Evolutionary conservation across 2,329 filamentous ascomycete species (phyloP).

Genomic region (Arthrinium puccinioides): DNA sequence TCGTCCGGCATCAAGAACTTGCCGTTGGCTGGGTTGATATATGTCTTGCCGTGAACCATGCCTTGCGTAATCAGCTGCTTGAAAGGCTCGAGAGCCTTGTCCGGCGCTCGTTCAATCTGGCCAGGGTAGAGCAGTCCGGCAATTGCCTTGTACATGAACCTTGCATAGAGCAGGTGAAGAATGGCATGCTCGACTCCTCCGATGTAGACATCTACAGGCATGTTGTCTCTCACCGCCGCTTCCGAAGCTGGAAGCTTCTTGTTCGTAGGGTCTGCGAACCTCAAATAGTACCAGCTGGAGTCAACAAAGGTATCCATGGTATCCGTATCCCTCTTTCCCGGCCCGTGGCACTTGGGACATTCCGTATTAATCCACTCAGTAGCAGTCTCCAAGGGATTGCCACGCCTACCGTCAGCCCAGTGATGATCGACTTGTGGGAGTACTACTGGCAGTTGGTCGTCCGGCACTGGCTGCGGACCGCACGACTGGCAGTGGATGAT

Average conservation of each 20-base stretch:
- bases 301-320: conserved; percentile 97
- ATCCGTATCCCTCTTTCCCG: conserved; percentile 77
- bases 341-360: conserved; percentile 65
- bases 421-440: conserved; percentile 64
- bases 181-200: conserved; percentile 90
- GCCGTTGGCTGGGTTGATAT: conserved; percentile 64
- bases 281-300: conserved; percentile 88
- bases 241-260: conserved; percentile 51
- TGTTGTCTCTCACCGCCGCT: conserved; percentile 42
- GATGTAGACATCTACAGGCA: conserved; percentile 83
- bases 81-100: conserved; percentile 61
- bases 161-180: conserved; percentile 78
- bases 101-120: neutral
- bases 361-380: conserved; percentile 66
- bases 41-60: conserved; percentile 89
- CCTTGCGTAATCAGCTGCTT: conserved; percentile 77
- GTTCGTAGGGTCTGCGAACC: conserved; percentile 69
- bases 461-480: conserved; percentile 72
- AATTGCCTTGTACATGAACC: conserved; percentile 86
- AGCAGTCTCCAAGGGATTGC: conserved; percentile 69
- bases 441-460: conserved; percentile 66
- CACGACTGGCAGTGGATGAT: conserved; percentile 76
- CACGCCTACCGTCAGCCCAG: conserved; percentile 61
- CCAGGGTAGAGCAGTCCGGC: conserved; percentile 44
- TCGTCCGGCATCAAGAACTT: conserved; percentile 72